Evolutionary conservation across 2,329 filamentous ascomycete species (phyloP).

Genomic region (Aspergillus sp.): DNA sequence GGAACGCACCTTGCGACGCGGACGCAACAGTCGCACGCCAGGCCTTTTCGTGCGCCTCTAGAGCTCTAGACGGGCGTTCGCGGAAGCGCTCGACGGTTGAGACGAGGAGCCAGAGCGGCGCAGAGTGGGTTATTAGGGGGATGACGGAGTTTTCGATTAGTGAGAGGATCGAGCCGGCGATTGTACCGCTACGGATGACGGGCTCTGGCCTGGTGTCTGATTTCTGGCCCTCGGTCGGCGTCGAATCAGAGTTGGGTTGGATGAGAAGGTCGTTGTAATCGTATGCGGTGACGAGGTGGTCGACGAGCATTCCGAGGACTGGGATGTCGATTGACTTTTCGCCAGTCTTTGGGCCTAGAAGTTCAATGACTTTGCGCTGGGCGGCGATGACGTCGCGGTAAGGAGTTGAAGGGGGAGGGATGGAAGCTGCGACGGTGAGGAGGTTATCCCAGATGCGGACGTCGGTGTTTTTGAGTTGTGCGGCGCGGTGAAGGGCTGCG

Average conservation of each 20-base stretch:
- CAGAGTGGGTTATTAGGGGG: slow-evolving; percentile 79
- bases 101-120: slow-evolving; percentile 74
- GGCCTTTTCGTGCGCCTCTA: slow-evolving; percentile 84
- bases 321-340: slow-evolving; percentile 77
- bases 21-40: slow-evolving; percentile 69
- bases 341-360: slow-evolving; percentile 64
- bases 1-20: slow-evolving; percentile 45
- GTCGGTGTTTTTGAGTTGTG: slow-evolving; percentile 78
- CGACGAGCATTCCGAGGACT: slow-evolving; percentile 69
- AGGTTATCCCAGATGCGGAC: slow-evolving; percentile 97
- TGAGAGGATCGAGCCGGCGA: slow-evolving; percentile 55
- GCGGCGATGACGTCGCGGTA: slow-evolving; percentile 75
- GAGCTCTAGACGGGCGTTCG: slow-evolving; percentile 66
- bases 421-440: slow-evolving; percentile 77
- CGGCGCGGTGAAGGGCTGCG: slow-evolving; percentile 81
- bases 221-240: slow-evolving; percentile 6
- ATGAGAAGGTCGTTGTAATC: slow-evolving; percentile 39
- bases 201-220: slow-evolving; percentile 9
- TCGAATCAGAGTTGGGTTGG: slow-evolving; percentile 23
- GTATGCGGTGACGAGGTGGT: slow-evolving; percentile 61
- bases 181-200: slow-evolving; percentile 56
- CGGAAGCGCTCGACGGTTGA: slow-evolving; percentile 72
- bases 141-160: slow-evolving; percentile 73
- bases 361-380: slow-evolving; percentile 70
- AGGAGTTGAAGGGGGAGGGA: slow-evolving; percentile 66